Evolutionary conservation across 805 yeast species (phyloP), one percentile per base, ranked within the genome.

Genomic region (Lipomyces spencermartinsiae): DNA sequence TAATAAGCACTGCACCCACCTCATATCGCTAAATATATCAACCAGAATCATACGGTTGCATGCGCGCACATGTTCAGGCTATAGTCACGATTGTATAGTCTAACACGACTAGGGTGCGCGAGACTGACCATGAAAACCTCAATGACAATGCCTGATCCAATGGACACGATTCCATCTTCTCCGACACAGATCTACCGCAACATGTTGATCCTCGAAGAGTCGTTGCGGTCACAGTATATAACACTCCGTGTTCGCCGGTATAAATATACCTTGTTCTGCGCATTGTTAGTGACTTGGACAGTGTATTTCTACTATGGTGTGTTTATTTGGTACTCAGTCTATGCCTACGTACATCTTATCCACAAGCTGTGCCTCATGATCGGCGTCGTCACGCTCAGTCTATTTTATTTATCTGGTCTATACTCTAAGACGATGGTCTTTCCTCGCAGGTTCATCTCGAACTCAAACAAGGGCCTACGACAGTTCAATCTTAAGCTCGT

Each of bases 351-450:
- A 31, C 71, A 74, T 54, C 73, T 79, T 14, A 54, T 79, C 25
- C 77, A 80, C 66, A 73, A 75, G 37, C 74, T 83, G 25, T 80
- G 87, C 75, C 86, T 91, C 60, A 75, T 87, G 14, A 83, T 91
- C 2, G 80, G 89, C 19, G 73, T 85, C 35, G 86, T 93, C 22
- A 90, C 97, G 0, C 79, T 93, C 65, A 83, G 87, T 33, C 81
- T 94, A 56, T 94, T 92, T 78, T 93, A 90, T 74, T 78, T 94
- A 46, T 89, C 97, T 31, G 99, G 99, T 0, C 95, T 93, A 79
- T 95, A 94, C 78, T 86, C 86, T 66, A 86, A 95, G 69, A 92
- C 97, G 0, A 91, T 94, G 64, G 89, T 91, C 16, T 81, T 88
- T 55, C 97, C 97, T 1, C 84, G 97, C 69, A 84, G 86, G 75